Evolutionary conservation across 129 eudicot species (phyloP).

Genomic region (Oenanthe sinensis): DNA sequence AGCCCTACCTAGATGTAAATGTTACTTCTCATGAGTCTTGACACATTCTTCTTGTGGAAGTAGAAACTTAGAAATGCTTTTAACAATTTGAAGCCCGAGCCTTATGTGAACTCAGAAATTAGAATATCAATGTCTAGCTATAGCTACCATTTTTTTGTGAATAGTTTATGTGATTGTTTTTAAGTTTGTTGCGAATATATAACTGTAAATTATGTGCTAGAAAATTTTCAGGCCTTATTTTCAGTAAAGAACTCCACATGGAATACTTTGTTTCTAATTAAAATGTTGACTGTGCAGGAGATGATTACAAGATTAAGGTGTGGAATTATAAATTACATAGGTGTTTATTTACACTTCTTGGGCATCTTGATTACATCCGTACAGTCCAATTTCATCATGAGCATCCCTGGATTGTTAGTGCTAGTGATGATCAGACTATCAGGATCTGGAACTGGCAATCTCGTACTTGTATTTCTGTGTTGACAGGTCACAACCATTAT

Average conservation of each 20-base stretch:
- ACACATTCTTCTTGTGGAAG: background rate
- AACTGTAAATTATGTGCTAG: background rate
- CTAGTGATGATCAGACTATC: conserved; percentile 54
- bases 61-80: background rate
- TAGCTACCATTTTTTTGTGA: background rate
- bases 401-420: conserved; percentile 48
- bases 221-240: background rate
- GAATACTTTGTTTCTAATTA: background rate
- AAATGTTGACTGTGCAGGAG: conserved; percentile 24
- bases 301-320: conserved; percentile 47
- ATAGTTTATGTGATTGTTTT: background rate
- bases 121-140: background rate
- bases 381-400: conserved; percentile 49
- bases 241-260: background rate
- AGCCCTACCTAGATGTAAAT: background rate
- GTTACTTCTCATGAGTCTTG: background rate
- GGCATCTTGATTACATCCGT: conserved; percentile 46
- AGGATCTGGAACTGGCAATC: conserved; percentile 58
- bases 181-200: background rate
- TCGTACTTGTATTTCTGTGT: conserved; percentile 45
- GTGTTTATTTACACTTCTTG: conserved; percentile 49
- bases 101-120: background rate
- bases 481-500: conserved; percentile 51
- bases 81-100: background rate
- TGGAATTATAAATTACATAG: conserved; percentile 49